phyloP scores from a whole-genome alignment of 257 asterid species.

The Craterostigma plantagineum region DNA sequence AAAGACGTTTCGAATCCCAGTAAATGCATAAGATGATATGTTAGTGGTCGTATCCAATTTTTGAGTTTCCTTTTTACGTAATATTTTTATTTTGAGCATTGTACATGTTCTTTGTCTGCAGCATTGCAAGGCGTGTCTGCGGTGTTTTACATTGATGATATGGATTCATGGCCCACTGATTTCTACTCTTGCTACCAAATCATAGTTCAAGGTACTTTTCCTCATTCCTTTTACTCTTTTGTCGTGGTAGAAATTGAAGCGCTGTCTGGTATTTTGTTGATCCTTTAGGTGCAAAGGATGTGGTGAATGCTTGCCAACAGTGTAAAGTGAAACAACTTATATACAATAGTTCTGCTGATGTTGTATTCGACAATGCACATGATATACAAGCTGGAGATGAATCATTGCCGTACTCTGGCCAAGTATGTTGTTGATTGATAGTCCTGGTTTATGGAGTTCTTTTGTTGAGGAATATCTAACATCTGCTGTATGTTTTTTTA shows the following conservation, averaged over 20 bases:
- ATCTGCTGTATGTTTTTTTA: slow-evolving; percentile 8
- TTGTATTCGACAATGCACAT: slow-evolving; percentile 35
- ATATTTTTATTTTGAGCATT: no score
- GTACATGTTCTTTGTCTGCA: slow-evolving; percentile 19
- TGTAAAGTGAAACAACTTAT: slow-evolving; percentile 52
- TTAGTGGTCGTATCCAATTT: no score
- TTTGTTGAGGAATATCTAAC: slow-evolving; percentile 5
- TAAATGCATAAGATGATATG: no score
- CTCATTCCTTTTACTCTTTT: no score
- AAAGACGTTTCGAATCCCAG: no score
- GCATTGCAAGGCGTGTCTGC: slow-evolving; percentile 60
- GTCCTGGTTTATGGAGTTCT: slow-evolving; percentile 7
- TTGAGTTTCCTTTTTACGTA: no score
- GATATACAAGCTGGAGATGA: slow-evolving; percentile 53
- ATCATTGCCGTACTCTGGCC: slow-evolving; percentile 58
- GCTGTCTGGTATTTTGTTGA: slow-evolving; percentile 8
- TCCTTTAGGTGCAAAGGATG: slow-evolving; percentile 56
- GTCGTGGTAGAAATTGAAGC: slow-evolving; percentile 1
- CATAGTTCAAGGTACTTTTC: slow-evolving; percentile 48
- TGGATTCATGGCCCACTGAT: slow-evolving; percentile 27
- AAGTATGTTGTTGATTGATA: slow-evolving; percentile 27
- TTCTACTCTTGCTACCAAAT: slow-evolving; percentile 36
- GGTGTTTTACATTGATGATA: slow-evolving; percentile 48
- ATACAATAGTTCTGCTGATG: slow-evolving; percentile 76
- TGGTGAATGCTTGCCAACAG: slow-evolving; percentile 58